Conservation (phyloP, 495 filamentous ascomycete genomes). For the Neurospora tetraspora region DNA sequence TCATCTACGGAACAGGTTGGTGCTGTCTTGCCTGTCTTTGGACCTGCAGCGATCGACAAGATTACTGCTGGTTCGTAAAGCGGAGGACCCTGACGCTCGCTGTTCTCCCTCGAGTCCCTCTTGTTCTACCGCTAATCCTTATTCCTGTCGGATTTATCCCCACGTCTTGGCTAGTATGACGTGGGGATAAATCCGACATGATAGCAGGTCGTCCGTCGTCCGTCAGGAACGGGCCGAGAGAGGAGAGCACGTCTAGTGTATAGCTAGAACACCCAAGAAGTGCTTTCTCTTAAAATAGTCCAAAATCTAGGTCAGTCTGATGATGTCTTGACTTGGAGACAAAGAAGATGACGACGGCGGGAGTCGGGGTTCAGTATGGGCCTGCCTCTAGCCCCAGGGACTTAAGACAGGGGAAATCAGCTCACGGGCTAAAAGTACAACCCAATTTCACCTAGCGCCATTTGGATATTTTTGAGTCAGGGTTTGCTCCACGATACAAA, state of each 20-base stretch:
- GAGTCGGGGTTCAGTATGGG: neutral
- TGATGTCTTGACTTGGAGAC: neutral
- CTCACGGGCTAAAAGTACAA: neutral
- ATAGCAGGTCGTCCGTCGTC: neutral
- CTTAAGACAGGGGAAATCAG: neutral
- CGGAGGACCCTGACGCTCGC: neutral
- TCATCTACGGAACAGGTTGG: neutral
- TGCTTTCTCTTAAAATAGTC: neutral
- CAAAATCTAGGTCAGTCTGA: neutral
- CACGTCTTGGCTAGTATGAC: too few species aligned
- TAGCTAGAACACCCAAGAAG: neutral
- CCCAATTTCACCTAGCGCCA: neutral
- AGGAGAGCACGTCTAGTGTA: neutral
- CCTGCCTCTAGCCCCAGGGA: neutral
- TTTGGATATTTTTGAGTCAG: neutral
- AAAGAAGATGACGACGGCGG: neutral
- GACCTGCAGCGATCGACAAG: neutral
- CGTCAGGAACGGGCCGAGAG: neutral
- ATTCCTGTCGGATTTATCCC: too few species aligned
- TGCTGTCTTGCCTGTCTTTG: neutral
- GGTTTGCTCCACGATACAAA: neutral
- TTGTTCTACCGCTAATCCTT: neutral
- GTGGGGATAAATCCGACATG: too few species aligned
- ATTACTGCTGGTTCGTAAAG: neutral
- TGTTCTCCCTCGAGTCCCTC: neutral